Percentiles rank a stretch among this genome's conserved stretches.
Conservation (phyloP, 805 yeast species). For the Saccharomyces cerevisiae region DNA sequence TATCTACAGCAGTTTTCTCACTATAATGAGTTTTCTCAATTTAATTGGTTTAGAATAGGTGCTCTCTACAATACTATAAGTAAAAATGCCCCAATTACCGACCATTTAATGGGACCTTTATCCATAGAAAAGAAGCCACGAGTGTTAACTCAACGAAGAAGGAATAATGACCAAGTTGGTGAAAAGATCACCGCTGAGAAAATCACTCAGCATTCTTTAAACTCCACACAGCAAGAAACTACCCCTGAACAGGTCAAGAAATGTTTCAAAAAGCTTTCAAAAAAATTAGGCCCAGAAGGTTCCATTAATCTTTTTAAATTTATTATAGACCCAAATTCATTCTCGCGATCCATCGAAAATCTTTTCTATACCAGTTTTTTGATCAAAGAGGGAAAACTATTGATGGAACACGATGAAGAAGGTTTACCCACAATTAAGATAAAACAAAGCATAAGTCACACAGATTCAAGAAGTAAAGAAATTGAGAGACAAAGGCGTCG, state of each 20-base stretch:
- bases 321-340: conserved; percentile 68
- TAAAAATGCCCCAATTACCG: conserved; percentile 37
- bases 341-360: conserved; percentile 74
- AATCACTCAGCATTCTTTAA: conserved; percentile 45
- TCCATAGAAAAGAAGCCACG: conserved; percentile 46
- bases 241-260: conserved; percentile 57
- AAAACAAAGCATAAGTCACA: conserved; percentile 24
- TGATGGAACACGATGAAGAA: conserved; percentile 44
- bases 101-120: conserved; percentile 66
- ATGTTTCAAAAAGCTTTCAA: conserved; percentile 38
- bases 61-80: conserved; percentile 41
- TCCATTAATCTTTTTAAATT: conserved; percentile 52
- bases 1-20: conserved; percentile 20
- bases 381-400: conserved; percentile 60
- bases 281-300: conserved; percentile 30
- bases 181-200: conserved; percentile 43
- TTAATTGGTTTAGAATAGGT: conserved; percentile 57
- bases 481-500: conserved; percentile 21
- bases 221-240: conserved; percentile 43
- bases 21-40: conserved; percentile 35
- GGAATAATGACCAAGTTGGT: conserved; percentile 37
- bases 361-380: conserved; percentile 76
- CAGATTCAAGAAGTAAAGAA: conserved; percentile 13
- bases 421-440: conserved; percentile 37
- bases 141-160: conserved; percentile 26